Base-by-base conservation (phyloP, 495 filamentous ascomycete species). In the Saxophila tyrrhenica region DNA sequence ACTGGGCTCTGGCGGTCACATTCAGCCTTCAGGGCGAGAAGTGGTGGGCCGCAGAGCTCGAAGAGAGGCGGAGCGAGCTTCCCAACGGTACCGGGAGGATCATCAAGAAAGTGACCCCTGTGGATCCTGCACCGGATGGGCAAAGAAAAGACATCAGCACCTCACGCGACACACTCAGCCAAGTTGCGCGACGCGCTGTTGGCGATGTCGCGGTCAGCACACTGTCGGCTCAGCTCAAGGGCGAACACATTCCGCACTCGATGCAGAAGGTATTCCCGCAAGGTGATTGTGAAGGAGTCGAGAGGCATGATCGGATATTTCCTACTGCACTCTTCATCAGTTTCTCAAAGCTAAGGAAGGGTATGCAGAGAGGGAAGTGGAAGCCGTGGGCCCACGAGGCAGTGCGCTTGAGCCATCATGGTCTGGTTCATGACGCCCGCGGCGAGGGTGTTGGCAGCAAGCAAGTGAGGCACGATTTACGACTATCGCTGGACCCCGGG, bases 31-130 rank as follows among this genome's bases (percentile, higher is more conserved):
- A 54, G 22, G 68, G 65, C 35, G 59, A 64, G 45, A 60, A 52
- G 45, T 71, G 68, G 68, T 71, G 67, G 67, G 56, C 60, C 32
- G 39, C 64, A 20, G 55, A 65, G 42, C 23, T 67, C 15, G 17
- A 52, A 13, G 48, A 51, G 17, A 29, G 42, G 35, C 44, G 50
- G 8, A n/a, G 41, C n/a, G 38, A 56, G 22, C 23, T 47, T 13
- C 29, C 16, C 16, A 21, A 48, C 1, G 23, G 5, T 19, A 17
- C 29, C 3, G 17, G 22, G 8, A 52, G 32, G 29, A 32, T 51
- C 9, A 45, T 52, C 23, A 48, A 23, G n/a, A 13, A 11, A 13
- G 52, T 49, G 11, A 25, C n/a, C 1, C 39, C n/a, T 42, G 21
- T 51, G n/a, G 35, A 8, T 23, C 38, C 19, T 1, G 3, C 42